Conservation (phyloP, 73 alveolate genomes). For the Paraurostyla sp. region DNA sequence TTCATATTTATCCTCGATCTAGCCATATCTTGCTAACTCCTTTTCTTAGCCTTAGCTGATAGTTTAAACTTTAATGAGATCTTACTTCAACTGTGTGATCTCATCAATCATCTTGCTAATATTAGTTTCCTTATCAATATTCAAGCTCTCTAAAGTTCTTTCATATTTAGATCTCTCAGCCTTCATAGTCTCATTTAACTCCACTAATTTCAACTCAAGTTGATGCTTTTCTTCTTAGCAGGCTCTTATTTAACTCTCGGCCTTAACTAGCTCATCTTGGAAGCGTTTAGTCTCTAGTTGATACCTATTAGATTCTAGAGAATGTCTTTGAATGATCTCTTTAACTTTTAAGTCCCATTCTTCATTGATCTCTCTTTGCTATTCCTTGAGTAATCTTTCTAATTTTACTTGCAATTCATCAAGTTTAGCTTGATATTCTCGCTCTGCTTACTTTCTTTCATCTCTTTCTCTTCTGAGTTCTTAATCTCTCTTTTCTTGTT, state of each 20-base stretch:
- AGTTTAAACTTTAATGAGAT: background rate
- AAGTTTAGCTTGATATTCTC: constrained; percentile 26
- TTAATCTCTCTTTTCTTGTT: constrained; percentile 36
- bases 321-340: background rate
- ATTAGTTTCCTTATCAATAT: background rate
- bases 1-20: constrained; percentile 13
- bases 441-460: constrained; percentile 29
- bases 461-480: constrained; percentile 50
- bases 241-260: background rate
- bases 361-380: constrained; percentile 46
- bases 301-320: background rate
- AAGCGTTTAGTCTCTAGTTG: background rate
- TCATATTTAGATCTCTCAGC: background rate
- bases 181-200: constrained; percentile 9
- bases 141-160: background rate
- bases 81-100: background rate
- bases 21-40: background rate
- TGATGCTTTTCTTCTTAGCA: constrained; percentile 20
- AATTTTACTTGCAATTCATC: constrained; percentile 43
- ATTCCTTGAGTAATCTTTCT: background rate
- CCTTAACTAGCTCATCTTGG: background rate
- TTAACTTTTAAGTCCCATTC: constrained; percentile 21
- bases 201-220: constrained; percentile 32
- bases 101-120: background rate
- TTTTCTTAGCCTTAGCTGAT: background rate